A percentile compares a stretch with the other conserved stretches of the same genome.
These are phyloP conservation scores for Saturnispora sanitii DNA, from an alignment of 805 yeast genomes.

Conservation along the genomic window DNA sequence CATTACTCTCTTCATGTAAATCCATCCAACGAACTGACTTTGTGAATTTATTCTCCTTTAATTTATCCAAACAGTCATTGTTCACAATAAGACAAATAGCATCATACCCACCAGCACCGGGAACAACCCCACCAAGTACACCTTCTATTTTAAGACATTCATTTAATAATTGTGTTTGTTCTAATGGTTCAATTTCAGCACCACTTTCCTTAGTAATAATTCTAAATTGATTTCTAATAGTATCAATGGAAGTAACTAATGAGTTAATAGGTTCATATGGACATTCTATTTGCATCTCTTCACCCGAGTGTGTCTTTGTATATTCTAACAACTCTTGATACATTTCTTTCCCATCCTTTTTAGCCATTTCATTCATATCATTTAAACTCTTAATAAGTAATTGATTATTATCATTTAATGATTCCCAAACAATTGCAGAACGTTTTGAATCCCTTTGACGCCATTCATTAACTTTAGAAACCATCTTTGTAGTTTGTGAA, in stretches of 20 bases:
- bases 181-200: constrained; percentile 81
- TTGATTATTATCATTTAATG: constrained; percentile 51
- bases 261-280: constrained; percentile 21
- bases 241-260: constrained; percentile 32
- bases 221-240: constrained; percentile 51
- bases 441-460: constrained; percentile 38
- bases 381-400: constrained; percentile 41
- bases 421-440: constrained; percentile 42
- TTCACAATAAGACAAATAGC: constrained; percentile 68
- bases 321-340: constrained; percentile 28
- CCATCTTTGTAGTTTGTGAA: constrained; percentile 89
- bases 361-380: constrained; percentile 28
- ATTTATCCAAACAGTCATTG: constrained; percentile 25
- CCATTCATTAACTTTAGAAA: constrained; percentile 70
- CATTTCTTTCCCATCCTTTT: constrained; percentile 21
- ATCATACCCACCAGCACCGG: constrained; percentile 98
- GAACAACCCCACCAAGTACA: constrained; percentile 91
- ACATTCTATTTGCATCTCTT: constrained; percentile 8
- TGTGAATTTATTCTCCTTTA: constrained; percentile 6
- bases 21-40: constrained; percentile 56
- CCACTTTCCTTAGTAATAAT: constrained; percentile 53
- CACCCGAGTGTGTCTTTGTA: constrained; percentile 11
- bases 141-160: constrained; percentile 50
- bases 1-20: constrained; percentile 50
- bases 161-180: constrained; percentile 65